phyloP scores from a whole-genome alignment of 768 basidiomycete genomes.

The Boletus rex-veris region DNA sequence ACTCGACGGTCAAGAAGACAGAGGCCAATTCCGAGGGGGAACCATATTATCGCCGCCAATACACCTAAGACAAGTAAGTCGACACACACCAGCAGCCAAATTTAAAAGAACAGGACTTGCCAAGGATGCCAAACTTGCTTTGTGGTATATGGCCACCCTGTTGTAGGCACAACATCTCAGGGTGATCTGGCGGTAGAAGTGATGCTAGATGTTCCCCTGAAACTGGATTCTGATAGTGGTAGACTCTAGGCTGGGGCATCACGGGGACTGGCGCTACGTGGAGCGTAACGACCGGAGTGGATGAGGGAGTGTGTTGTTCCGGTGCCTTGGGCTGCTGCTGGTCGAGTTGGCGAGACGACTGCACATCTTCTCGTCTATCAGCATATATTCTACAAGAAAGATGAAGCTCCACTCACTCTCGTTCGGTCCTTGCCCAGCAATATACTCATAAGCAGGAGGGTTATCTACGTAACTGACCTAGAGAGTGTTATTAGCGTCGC shows the following conservation, averaged over 20 bases:
- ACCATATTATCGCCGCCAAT: slow-evolving; percentile 82
- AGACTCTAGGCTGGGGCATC: slow-evolving; percentile 49
- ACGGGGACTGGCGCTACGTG: slow-evolving; percentile 31
- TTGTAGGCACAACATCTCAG: slow-evolving; percentile 85
- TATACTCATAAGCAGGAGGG: slow-evolving; percentile 50
- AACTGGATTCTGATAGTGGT: slow-evolving; percentile 63
- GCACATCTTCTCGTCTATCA: slow-evolving; percentile 10
- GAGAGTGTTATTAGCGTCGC: not conserved
- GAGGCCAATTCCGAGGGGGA: slow-evolving; percentile 75
- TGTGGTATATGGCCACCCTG: slow-evolving; percentile 61
- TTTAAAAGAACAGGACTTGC: slow-evolving; percentile 36
- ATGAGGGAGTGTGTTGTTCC: slow-evolving; percentile 1
- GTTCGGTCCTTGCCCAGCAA: slow-evolving; percentile 26
- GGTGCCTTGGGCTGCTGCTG: slow-evolving; percentile 12
- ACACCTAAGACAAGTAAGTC: slow-evolving; percentile 45
- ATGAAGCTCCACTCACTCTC: slow-evolving; percentile 25
- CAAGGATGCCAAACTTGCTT: slow-evolving; percentile 67
- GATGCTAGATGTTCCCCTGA: slow-evolving; percentile 60
- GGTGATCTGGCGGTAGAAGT: slow-evolving; percentile 70
- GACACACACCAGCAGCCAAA: not conserved
- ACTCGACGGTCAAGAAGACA: slow-evolving; percentile 75
- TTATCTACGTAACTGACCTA: slow-evolving; percentile 30
- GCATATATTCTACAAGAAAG: not conserved
- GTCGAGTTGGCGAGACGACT: slow-evolving; percentile 1
- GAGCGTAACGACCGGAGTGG: slow-evolving; percentile 17